phyloP scores from a whole-genome alignment of 139 green algal genomes.

The Edaphochlamys debaryana region DNA sequence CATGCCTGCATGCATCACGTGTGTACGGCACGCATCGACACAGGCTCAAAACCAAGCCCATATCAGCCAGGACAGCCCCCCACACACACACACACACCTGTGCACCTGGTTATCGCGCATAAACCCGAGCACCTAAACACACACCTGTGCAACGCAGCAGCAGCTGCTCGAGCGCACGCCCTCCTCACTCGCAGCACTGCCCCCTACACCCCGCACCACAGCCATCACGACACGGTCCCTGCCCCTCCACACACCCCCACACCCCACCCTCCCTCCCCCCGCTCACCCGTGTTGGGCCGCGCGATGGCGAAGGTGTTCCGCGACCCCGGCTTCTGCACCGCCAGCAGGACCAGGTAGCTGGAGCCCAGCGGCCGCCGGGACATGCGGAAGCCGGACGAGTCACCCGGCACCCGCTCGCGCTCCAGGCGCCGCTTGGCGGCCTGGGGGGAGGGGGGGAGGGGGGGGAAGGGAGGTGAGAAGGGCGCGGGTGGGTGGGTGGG shows the following conservation, averaged over 20 bases:
- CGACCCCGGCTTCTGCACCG: slow-evolving; percentile 63
- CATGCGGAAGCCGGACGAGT: slow-evolving; percentile 67
- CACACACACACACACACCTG: too few species aligned
- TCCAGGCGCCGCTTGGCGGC: slow-evolving; percentile 55
- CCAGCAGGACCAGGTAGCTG: slow-evolving; percentile 64
- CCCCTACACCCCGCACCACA: slow-evolving; percentile 10
- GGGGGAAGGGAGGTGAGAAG: background rate
- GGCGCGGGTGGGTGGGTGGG: background rate
- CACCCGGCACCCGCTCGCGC: slow-evolving; percentile 54
- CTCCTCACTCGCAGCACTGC: background rate
- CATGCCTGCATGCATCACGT: slow-evolving; percentile 39
- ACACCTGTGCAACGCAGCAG: too few species aligned
- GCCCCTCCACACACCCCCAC: too few species aligned
- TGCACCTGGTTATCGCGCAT: too few species aligned
- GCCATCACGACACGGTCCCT: too few species aligned
- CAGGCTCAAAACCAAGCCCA: too few species aligned
- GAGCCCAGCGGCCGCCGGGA: slow-evolving; percentile 59
- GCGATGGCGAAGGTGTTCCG: slow-evolving; percentile 66
- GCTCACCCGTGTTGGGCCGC: slow-evolving; percentile 75
- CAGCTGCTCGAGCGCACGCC: too few species aligned
- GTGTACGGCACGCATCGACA: background rate
- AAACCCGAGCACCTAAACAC: too few species aligned
- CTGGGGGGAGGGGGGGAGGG: background rate
- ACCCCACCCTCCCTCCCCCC: background rate
- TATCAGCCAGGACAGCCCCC: too few species aligned